Evolutionary conservation across 306 rosid genomes (phyloP), one percentile per base, ranked within the genome.

Genomic region (Lathyrus sativus): DNA sequence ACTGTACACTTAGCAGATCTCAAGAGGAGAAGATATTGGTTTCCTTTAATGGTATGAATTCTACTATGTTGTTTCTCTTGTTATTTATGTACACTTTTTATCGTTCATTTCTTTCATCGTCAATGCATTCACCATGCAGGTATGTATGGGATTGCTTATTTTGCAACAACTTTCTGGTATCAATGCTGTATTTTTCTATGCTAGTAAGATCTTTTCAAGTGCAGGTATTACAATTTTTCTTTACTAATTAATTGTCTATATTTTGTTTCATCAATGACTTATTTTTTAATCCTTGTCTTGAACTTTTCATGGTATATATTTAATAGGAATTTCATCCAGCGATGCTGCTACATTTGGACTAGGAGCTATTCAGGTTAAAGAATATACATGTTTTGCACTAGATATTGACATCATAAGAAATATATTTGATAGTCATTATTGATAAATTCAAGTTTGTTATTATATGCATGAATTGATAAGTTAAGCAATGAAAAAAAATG

Each of bases 131-230:
- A 70, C 67, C 2, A 61, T 71, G 79, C 78, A 90, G 91, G 72
- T 90, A 26, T 87, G 91, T 42, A 71, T 85, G 66, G 91, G 88
- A 70, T 76, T 87, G 59, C 95, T 85, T 48, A 44, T 87, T 67
- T 85, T 90, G 9, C 95, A 90, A 61, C 95, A 90, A 67, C 85
- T 87, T 22, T 59, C 82, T 71, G 96, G 95, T 56, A 85, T 87
- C 74, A 87, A 88, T 65, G 89, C 83, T 1, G 89, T 90, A 49
- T 71, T 90, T 24, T 82, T 85, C 89, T 87, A 90, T 68, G 73
- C 96, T 19, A 84, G 89, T 56, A 80, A 74, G 68, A 90, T 90
- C 71, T 90, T 90, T 68, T 39, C 72, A 73, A 83, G 61, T 46
- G 89, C 96, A 24, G 95, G 96, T 90, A 77, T 49, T 35, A 8